phyloP scores from a whole-genome alignment of 345 rosid genomes.

The Raphanus raphanistrum region DNA sequence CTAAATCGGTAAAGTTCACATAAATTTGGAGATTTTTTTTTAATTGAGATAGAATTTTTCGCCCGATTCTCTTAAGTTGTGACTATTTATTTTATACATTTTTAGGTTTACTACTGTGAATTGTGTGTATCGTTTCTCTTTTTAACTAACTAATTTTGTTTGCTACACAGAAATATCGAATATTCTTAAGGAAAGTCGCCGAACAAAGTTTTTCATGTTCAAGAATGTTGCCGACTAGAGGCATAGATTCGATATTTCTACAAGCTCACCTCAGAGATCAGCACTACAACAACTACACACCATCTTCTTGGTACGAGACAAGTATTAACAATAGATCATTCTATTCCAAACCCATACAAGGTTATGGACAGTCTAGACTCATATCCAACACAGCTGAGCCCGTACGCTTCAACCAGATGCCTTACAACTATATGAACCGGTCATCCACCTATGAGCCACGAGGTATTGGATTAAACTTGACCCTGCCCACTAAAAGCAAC shows the following conservation, averaged over 20 bases:
- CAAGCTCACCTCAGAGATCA: slow-evolving; percentile 25
- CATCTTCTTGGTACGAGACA: slow-evolving; percentile 19
- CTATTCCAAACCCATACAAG: slow-evolving; percentile 6
- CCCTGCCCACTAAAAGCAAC: slow-evolving; percentile 20
- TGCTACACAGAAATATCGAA: neutral
- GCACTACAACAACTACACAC: slow-evolving; percentile 13
- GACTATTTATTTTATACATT: neutral
- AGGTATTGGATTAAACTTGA: slow-evolving; percentile 22
- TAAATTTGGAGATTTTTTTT: neutral
- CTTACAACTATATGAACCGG: slow-evolving; percentile 30
- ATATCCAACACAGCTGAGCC: slow-evolving; percentile 25
- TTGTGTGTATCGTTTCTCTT: neutral
- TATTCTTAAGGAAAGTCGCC: neutral
- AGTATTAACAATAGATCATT: slow-evolving; percentile 23
- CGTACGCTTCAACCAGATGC: slow-evolving; percentile 14
- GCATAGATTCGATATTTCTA: slow-evolving; percentile 38
- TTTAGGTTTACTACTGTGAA: neutral
- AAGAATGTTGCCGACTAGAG: neutral
- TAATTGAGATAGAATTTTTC: neutral
- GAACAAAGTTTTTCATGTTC: neutral
- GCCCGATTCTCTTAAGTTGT: neutral
- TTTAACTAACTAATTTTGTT: neutral
- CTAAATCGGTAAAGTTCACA: neutral
- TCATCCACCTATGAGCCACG: slow-evolving; percentile 28
- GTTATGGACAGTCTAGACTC: slow-evolving; percentile 40